Base-by-base conservation (phyloP, 257 asterid genomes). In the Ilex asprella region DNA sequence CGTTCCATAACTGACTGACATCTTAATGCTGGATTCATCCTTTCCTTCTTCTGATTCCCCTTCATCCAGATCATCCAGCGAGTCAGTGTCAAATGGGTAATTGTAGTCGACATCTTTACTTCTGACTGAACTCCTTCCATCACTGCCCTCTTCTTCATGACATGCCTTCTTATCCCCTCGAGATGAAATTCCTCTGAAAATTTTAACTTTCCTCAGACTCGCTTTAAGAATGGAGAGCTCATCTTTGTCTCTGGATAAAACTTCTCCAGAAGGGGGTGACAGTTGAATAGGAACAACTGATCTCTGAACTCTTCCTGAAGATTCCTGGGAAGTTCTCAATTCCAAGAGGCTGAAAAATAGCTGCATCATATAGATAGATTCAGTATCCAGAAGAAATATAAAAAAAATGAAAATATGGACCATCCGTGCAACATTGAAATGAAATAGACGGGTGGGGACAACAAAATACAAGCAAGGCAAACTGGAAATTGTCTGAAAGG, bases 1-100 rank as follows among this genome's bases (percentile, higher is more conserved):
- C 41, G 92, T 72, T 39, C 83, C 94, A 62, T 89, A 89, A 66
- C 78, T 67, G 46, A 83, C 71, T 0, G 97, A 82, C 67, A 79
- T 89, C 68, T 68, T 51, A 3, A 53, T 54, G 31, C 62, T 6
- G 21, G 74, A 62, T 61, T 68, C 81, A 64, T 72, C 74, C 6
- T 14, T 67, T 46, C 41, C 81, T 51, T 84, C 87, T 50, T 72
- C 78, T 0, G 70, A 71, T 32, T 70, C 86, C 30, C 55, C 77
- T 56, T 54, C 86, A 14, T 76, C 85, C 0, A 69, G 59, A 21
- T 62, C 84, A 56, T 73, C 89, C 5, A 75, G 51, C 6, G 90
- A 82, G 13, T 81, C 91, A 0, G 83, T 77, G 66, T 82, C 89
- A 7, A 72, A 50, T 7, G 78, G 78, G 67, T 65, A 83, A 21